Evolutionary conservation across 1,284 basidiomycete species (phyloP), one percentile per base, ranked within the genome.

Genomic region (Malassezia equina): DNA sequence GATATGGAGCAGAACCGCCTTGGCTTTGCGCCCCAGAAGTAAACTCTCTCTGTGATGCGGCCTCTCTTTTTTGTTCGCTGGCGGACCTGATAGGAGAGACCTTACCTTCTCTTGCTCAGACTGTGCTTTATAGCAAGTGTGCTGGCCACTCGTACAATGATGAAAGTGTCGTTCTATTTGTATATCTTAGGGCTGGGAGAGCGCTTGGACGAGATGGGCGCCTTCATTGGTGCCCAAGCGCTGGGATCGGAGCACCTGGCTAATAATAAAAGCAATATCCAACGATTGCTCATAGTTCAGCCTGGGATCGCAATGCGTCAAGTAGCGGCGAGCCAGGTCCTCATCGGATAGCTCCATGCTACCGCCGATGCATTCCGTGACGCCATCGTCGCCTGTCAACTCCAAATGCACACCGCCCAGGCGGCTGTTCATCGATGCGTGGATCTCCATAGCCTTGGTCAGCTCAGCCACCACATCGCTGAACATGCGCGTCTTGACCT

Each of bases 341-440:
- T 79, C 78, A 52, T 80, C 79, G 39, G 76, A 76, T 21, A 81
- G 63, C 59, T 79, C 76, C 80, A 81, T 81, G 32, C 78, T 79
- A 4, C 80, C 80, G 19, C 80, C 80, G 24, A 80, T 76, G 62
- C 80, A 81, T 64, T 81, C 80, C 2, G 80, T 81, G 60, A 98
- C 93, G 61, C 88, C 89, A 50, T 94, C 79, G 75, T 98, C 93
- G 15, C 91, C 93, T 0, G 93, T 98, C 71, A 98, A 85, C 77
- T 98, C 93, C 39, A 98, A 82, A 72, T 89, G 90, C 19, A 95
- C 86, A n/a, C 93, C 93, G n/a, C 85, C 86, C 1, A 96, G 79
- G 32, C 84, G 81, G 73, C 95, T 61, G 39, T 64, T 60, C 36
- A 63, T 55, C 31, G 55, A 54, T 2, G 61, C 60, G 50, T 69